A percentile compares a stretch with the other conserved stretches of the same genome.
phyloP scores from a whole-genome alignment of 345 rosid genomes.

The Psidium friedrichsthalianum region DNA sequence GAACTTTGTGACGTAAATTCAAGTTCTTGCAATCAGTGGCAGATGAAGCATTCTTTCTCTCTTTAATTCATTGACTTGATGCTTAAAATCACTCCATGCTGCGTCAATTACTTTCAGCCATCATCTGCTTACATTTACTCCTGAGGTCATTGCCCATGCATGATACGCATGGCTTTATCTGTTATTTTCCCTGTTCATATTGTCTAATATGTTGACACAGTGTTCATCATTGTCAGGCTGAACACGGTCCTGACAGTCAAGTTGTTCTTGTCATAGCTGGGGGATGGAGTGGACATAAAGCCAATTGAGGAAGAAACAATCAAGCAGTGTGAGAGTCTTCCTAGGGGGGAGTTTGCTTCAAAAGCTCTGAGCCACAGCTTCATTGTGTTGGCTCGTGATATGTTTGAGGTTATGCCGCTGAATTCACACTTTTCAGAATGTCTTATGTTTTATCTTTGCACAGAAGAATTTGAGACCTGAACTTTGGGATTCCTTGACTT shows the following conservation, averaged over 20 bases:
- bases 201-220: background rate
- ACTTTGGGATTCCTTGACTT: background rate
- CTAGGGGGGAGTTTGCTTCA: constrained; percentile 74
- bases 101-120: too few species aligned
- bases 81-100: background rate
- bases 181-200: background rate
- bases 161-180: too few species aligned
- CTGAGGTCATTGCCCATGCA: background rate
- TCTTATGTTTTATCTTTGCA: background rate
- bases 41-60: background rate
- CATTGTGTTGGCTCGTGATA: constrained; percentile 64
- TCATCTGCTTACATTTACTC: background rate
- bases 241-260: constrained; percentile 96
- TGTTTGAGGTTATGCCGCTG: constrained; percentile 52
- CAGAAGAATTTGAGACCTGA: background rate
- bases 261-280: constrained; percentile 82
- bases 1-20: too few species aligned
- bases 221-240: constrained; percentile 45
- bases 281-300: constrained; percentile 59
- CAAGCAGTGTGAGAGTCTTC: constrained; percentile 59
- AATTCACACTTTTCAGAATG: background rate
- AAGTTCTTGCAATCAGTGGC: too few species aligned
- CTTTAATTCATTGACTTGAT: background rate
- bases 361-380: constrained; percentile 86
- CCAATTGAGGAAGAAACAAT: constrained; percentile 71